Conservation (phyloP, 768 basidiomycete genomes). For the Calocera viscosa region DNA sequence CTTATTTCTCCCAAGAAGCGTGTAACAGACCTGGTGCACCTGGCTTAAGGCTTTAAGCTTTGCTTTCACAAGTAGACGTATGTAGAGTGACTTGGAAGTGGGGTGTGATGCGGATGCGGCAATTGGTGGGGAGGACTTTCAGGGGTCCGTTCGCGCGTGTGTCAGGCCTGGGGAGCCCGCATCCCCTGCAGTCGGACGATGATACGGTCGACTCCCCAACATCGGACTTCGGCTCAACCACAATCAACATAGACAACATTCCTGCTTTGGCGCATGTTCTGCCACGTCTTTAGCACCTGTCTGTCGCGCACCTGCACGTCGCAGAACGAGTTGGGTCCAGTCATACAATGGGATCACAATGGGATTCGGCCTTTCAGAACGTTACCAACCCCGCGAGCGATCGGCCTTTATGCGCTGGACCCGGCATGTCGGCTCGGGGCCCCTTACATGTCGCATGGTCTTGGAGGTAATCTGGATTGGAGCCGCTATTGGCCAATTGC, state of each 20-base stretch:
- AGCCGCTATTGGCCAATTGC: background rate
- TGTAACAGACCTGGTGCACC: background rate
- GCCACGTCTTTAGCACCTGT: constrained; percentile 3
- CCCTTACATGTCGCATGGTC: background rate
- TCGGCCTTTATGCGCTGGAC: constrained; percentile 7
- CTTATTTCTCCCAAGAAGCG: constrained; percentile 1
- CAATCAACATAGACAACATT: background rate
- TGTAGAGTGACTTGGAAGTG: background rate
- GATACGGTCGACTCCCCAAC: background rate
- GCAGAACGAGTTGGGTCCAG: background rate
- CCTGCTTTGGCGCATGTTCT: background rate
- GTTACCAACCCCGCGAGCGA: background rate
- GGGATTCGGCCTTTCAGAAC: background rate
- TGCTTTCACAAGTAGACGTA: background rate
- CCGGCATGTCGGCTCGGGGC: background rate
- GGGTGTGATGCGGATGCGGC: background rate
- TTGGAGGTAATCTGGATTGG: background rate
- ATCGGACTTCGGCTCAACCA: background rate
- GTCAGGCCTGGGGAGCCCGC: background rate
- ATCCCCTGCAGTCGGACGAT: background rate
- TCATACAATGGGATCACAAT: constrained; percentile 5
- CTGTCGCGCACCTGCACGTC: too few relatives aligned
- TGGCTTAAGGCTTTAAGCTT: constrained; percentile 6
- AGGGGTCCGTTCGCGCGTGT: background rate
- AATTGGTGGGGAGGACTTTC: background rate